phyloP scores from a whole-genome alignment of 345 rosid genomes.

The Boechera divaricarpa region DNA sequence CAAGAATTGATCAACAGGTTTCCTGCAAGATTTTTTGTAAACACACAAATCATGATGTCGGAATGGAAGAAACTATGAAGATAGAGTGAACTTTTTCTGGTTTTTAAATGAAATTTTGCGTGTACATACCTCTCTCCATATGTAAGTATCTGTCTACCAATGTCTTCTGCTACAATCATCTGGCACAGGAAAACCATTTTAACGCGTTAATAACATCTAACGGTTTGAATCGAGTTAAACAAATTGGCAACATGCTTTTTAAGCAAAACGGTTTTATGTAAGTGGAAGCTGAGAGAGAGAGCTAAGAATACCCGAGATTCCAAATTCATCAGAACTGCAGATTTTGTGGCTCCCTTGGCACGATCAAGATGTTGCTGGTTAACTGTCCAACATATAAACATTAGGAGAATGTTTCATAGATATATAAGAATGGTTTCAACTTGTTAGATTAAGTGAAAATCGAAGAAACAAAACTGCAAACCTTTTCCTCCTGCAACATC shows the following conservation, averaged over 20 bases:
- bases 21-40: slow-evolving; percentile 50
- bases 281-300: not conserved
- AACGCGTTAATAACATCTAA: slow-evolving; percentile 16
- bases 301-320: slow-evolving; percentile 68
- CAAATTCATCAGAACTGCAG: slow-evolving; percentile 75
- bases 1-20: slow-evolving; percentile 74
- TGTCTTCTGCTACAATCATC: slow-evolving; percentile 69
- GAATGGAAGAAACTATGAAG: slow-evolving; percentile 3
- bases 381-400: slow-evolving; percentile 48
- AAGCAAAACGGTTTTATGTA: not conserved
- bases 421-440: not conserved
- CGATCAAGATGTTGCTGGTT: slow-evolving; percentile 56
- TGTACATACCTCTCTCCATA: slow-evolving; percentile 69
- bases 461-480: slow-evolving; percentile 37
- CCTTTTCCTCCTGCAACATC: slow-evolving; percentile 65
- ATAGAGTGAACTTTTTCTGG: not conserved
- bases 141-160: slow-evolving; percentile 75
- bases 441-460: not conserved
- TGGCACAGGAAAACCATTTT: slow-evolving; percentile 31
- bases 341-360: slow-evolving; percentile 70
- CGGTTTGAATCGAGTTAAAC: slow-evolving; percentile 7
- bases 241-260: slow-evolving; percentile 1
- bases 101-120: not conserved
- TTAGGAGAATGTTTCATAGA: not conserved
- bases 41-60: not conserved